Conservation (phyloP, 2,329 filamentous ascomycete species). For the Cladosporium cucumerinum region DNA sequence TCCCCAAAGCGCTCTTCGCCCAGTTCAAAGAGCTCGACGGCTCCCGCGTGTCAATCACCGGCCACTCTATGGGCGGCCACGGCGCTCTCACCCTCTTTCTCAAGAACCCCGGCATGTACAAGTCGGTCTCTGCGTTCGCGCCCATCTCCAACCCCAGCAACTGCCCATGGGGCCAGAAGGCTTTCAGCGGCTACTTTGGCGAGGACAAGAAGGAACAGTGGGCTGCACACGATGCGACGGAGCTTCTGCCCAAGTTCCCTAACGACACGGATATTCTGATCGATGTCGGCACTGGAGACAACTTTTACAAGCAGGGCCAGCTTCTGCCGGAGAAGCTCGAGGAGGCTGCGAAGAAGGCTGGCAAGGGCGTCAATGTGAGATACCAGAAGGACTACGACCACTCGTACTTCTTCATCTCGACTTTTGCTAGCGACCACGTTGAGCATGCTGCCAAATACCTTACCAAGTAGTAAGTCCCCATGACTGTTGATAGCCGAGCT, state of each 20-base stretch:
- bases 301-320: conserved; percentile 94
- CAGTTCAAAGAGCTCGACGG: conserved; percentile 70
- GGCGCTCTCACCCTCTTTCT: conserved; percentile 90
- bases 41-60: conserved; percentile 73
- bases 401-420: conserved; percentile 94
- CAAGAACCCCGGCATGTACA: conserved; percentile 86
- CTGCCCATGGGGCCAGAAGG: conserved; percentile 94
- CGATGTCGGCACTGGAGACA: conserved; percentile 90
- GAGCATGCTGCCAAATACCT: conserved; percentile 87
- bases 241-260: conserved; percentile 76
- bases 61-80: conserved; percentile 97
- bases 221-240: conserved; percentile 88
- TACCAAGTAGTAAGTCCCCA: conserved; percentile 10
- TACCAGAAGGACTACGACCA: conserved; percentile 94
- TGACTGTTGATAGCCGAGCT: too few species aligned
- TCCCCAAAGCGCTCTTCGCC: conserved; percentile 72
- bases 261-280: conserved; percentile 73
- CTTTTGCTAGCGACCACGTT: conserved; percentile 86
- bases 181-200: conserved; percentile 87
- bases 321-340: conserved; percentile 91
- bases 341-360: conserved; percentile 71
- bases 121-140: conserved; percentile 83
- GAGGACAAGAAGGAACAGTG: conserved; percentile 68
- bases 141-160: conserved; percentile 82
- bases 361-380: conserved; percentile 70